Evolutionary conservation across 495 filamentous ascomycete species (phyloP).

Genomic region (Neurospora sublineolata): DNA sequence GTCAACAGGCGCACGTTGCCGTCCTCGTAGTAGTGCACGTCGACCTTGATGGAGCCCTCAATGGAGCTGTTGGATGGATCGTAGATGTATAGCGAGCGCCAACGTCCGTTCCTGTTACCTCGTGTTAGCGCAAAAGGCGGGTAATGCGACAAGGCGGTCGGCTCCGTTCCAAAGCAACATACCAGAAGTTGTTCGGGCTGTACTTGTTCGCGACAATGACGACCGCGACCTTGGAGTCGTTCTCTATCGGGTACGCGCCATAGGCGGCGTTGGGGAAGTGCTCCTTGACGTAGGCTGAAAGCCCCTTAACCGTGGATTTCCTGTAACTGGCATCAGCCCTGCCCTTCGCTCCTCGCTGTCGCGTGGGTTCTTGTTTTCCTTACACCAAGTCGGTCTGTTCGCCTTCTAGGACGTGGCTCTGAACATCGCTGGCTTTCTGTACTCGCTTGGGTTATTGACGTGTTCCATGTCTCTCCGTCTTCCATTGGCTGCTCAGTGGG

Average conservation of each 20-base stretch:
- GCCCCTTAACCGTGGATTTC: slow-evolving; percentile 67
- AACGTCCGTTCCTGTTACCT: slow-evolving; percentile 73
- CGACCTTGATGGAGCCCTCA: slow-evolving; percentile 60
- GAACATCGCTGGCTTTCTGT: slow-evolving; percentile 71
- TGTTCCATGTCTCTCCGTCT: not conserved
- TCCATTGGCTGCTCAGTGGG: not conserved
- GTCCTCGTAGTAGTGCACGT: slow-evolving; percentile 99
- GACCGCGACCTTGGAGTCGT: slow-evolving; percentile 66
- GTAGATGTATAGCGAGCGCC: slow-evolving; percentile 80
- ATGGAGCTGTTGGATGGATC: slow-evolving; percentile 50
- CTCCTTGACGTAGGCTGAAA: slow-evolving; percentile 69
- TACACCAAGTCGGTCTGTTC: slow-evolving; percentile 71
- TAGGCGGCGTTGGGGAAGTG: slow-evolving; percentile 77
- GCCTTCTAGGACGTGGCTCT: slow-evolving; percentile 74
- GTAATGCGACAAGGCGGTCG: not conserved
- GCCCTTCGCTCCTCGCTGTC: not conserved
- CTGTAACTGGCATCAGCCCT: slow-evolving; percentile 26
- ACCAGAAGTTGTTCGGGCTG: slow-evolving; percentile 96
- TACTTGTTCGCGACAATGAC: slow-evolving; percentile 90
- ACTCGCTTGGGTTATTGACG: not conserved
- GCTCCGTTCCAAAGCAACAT: slow-evolving; percentile 3
- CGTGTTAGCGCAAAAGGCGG: not conserved
- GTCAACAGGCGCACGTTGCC: slow-evolving; percentile 91
- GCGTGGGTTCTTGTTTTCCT: slow-evolving; percentile 1
- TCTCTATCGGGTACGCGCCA: slow-evolving; percentile 68